Evolutionary conservation across 2,329 filamentous ascomycete species (phyloP).

Genomic region (Aplosporella prunicola): DNA sequence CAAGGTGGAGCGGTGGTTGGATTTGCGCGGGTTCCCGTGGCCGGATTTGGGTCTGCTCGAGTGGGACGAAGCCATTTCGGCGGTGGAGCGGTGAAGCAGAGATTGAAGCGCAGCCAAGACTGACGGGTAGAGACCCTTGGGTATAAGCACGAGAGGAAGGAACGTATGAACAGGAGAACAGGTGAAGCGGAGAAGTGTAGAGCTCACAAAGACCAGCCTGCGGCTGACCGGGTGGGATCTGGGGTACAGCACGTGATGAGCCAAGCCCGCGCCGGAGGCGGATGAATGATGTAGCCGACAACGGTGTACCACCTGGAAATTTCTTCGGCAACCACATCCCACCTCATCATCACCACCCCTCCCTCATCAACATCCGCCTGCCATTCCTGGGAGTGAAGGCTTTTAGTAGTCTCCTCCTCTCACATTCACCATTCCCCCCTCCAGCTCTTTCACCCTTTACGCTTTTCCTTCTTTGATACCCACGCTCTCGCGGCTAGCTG

Average conservation of each 20-base stretch:
- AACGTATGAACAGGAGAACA: no score
- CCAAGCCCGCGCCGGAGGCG: no score
- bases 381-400: conserved; percentile 4
- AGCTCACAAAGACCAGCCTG: no score
- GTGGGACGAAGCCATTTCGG: no score
- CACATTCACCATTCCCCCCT: conserved; percentile 25
- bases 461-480: conserved; percentile 42
- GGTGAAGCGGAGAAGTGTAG: no score
- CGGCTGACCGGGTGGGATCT: no score
- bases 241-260: no score
- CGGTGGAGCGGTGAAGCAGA: neutral
- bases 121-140: no score
- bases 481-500: conserved; percentile 41
- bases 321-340: neutral
- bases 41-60: conserved; percentile 19
- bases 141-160: no score
- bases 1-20: conserved; percentile 53
- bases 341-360: conserved; percentile 2
- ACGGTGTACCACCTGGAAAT: no score
- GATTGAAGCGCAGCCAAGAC: no score
- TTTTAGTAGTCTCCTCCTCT: conserved; percentile 21
- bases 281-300: no score
- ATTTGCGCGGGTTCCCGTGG: conserved; percentile 16
- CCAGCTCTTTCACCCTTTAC: conserved; percentile 37
- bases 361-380: neutral